These are phyloP conservation scores for Tuber melanosporum DNA, from an alignment of 495 filamentous ascomycete genomes.

Conservation along the genomic window DNA sequence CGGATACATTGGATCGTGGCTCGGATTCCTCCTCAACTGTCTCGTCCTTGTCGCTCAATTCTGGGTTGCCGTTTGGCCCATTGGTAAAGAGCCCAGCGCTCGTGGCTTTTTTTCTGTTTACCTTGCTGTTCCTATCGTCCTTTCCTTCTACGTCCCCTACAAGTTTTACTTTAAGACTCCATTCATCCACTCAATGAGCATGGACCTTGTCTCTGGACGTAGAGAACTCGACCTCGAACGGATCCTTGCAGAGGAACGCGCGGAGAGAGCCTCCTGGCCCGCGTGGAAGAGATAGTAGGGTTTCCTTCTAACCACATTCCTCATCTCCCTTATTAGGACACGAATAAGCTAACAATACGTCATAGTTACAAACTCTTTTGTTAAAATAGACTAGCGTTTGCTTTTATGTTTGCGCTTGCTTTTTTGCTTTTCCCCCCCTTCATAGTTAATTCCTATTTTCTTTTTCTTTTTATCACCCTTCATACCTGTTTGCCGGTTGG, in stretches of 20 bases:
- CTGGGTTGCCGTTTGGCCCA: conserved; percentile 81
- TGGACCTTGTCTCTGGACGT: conserved; percentile 84
- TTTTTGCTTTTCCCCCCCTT: conserved; percentile 3
- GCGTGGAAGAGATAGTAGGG: conserved; percentile 71
- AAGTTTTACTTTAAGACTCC: conserved; percentile 70
- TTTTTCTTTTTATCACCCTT: background rate
- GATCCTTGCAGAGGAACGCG: conserved; percentile 67
- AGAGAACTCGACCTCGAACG: conserved; percentile 75
- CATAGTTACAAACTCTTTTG: conserved; percentile 53
- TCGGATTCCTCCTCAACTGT: conserved; percentile 71
- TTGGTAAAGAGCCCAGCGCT: conserved; percentile 51
- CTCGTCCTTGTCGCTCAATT: conserved; percentile 87
- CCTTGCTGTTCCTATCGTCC: conserved; percentile 74
- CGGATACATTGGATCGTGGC: conserved; percentile 74
- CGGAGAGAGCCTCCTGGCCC: conserved; percentile 67
- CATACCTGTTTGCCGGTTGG: background rate
- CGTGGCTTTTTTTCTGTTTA: conserved; percentile 67
- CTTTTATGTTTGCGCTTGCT: background rate
- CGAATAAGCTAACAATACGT: conserved; percentile 13
- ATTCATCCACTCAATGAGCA: conserved; percentile 58
- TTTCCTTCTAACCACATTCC: conserved; percentile 14
- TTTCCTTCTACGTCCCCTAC: conserved; percentile 67
- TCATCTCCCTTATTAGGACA: background rate
- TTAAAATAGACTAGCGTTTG: conserved; percentile 36
- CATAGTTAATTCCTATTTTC: background rate